Conservation (phyloP, 768 basidiomycete genomes). For the Suillus fuscotomentosus region DNA sequence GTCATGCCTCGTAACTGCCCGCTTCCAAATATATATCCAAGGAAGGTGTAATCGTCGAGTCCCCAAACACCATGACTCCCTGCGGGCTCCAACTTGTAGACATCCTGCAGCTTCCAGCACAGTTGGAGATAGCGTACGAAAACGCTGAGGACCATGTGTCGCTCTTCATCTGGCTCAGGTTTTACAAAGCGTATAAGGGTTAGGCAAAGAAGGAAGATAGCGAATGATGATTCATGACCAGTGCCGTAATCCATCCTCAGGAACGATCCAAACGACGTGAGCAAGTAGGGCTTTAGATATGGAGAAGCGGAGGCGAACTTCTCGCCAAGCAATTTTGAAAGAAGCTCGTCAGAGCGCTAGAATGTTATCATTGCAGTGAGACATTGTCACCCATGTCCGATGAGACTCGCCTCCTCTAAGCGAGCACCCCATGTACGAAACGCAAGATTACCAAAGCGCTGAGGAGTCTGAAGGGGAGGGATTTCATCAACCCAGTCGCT, state of each 20-base stretch:
- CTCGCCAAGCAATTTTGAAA: slow-evolving; percentile 47
- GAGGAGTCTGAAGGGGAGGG: slow-evolving; percentile 69
- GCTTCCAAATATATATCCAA: slow-evolving; percentile 89
- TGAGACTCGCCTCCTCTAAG: slow-evolving; percentile 62
- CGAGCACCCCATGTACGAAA: slow-evolving; percentile 83
- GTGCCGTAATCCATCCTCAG: slow-evolving; percentile 94
- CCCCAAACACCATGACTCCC: slow-evolving; percentile 99
- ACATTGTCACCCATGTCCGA: neutral
- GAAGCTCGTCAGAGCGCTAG: slow-evolving; percentile 55
- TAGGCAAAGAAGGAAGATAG: slow-evolving; percentile 71
- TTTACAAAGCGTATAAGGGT: slow-evolving; percentile 66
- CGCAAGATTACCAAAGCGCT: slow-evolving; percentile 90
- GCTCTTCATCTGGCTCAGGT: slow-evolving; percentile 60
- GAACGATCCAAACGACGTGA: slow-evolving; percentile 87
- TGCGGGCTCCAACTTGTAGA: slow-evolving; percentile 90
- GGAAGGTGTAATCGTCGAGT: slow-evolving; percentile 86
- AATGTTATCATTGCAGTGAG: slow-evolving; percentile 3
- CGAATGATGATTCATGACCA: slow-evolving; percentile 92
- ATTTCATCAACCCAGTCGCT: slow-evolving; percentile 79
- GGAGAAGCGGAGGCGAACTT: slow-evolving; percentile 47
- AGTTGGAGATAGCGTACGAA: slow-evolving; percentile 79
- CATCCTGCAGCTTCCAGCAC: slow-evolving; percentile 84
- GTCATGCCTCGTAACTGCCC: slow-evolving; percentile 76
- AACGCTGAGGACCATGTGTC: slow-evolving; percentile 53
- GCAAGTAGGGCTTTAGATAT: slow-evolving; percentile 74